Evolutionary conservation across 2,329 filamentous ascomycete species (phyloP).

Genomic region (Colletotrichum tanaceti): DNA sequence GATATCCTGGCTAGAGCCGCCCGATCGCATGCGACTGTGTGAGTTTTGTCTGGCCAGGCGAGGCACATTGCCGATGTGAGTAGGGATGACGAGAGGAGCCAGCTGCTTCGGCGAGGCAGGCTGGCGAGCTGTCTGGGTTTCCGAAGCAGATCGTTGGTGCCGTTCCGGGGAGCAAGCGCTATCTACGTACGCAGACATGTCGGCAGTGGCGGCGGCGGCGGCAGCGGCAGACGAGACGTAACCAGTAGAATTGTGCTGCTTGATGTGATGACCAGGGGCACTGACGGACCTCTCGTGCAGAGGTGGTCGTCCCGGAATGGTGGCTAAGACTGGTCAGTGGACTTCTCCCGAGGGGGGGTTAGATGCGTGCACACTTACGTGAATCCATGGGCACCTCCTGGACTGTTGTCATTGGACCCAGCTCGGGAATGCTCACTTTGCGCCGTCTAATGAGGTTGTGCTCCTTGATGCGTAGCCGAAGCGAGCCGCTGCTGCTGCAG

Average conservation of each 20-base stretch:
- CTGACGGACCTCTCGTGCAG: conserved; percentile 74
- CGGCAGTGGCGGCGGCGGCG: conserved; percentile 10
- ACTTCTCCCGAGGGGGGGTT: neutral
- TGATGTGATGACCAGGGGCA: conserved; percentile 65
- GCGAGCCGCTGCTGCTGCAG: conserved; percentile 51
- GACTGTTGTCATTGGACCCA: conserved; percentile 76
- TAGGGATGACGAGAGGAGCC: conserved; percentile 67
- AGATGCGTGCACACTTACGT: conserved; percentile 61
- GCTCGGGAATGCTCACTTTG: conserved; percentile 73
- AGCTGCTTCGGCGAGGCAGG: conserved; percentile 66
- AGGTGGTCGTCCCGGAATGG: conserved; percentile 73
- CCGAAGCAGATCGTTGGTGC: conserved; percentile 39
- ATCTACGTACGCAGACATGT: neutral
- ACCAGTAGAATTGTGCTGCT: conserved; percentile 57
- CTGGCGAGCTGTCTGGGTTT: conserved; percentile 33
- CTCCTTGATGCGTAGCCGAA: conserved; percentile 68
- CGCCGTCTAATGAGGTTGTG: conserved; percentile 67
- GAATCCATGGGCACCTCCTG: conserved; percentile 77
- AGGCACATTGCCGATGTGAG: conserved; percentile 40
- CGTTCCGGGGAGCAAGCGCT: conserved; percentile 31
- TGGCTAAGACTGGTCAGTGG: conserved; percentile 59
- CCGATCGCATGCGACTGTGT: conserved; percentile 59
- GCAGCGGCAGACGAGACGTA: conserved; percentile 49
- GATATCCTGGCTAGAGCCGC: conserved; percentile 56
- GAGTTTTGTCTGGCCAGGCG: conserved; percentile 53